These are phyloP conservation scores for Colletotrichum tabaci DNA, from an alignment of 2,329 filamentous ascomycete species.

Conservation along the genomic window DNA sequence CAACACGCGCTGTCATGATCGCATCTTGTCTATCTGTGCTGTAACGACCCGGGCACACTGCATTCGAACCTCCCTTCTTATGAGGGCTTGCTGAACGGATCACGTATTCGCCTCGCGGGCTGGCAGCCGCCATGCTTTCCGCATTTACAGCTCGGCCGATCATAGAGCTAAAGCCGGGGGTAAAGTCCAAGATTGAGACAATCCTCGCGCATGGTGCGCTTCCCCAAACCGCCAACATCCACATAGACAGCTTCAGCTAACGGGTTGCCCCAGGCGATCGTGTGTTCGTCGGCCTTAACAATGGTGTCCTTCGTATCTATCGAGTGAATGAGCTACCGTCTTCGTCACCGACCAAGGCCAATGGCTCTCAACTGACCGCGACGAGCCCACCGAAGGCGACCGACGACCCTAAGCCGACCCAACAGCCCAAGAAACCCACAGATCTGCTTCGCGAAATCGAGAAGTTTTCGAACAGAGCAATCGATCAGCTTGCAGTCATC, in stretches of 20 bases:
- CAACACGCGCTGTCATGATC: constrained; percentile 37
- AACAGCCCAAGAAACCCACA: constrained; percentile 69
- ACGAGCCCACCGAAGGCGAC: constrained; percentile 49
- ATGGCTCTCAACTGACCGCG: constrained; percentile 49
- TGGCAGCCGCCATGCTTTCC: constrained; percentile 84
- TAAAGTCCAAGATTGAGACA: constrained; percentile 98
- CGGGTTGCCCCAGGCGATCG: constrained; percentile 77
- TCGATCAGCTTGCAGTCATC: constrained; percentile 95
- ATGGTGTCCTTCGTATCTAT: constrained; percentile 90
- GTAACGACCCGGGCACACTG: constrained; percentile 11
- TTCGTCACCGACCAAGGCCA: constrained; percentile 56
- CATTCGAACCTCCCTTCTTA: constrained; percentile 22
- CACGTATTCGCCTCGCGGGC: constrained; percentile 51
- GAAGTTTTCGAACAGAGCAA: constrained; percentile 89
- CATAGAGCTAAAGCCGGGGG: constrained; percentile 94
- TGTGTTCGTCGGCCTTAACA: constrained; percentile 92
- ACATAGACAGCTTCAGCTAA: constrained; percentile 19
- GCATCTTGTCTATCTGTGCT: constrained; percentile 13
- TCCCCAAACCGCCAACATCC: background rate
- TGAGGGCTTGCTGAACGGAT: constrained; percentile 29
- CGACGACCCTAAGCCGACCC: constrained; percentile 34
- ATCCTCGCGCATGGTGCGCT: constrained; percentile 87
- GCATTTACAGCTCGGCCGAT: constrained; percentile 97
- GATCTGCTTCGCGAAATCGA: constrained; percentile 93
- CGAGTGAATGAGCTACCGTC: constrained; percentile 80